Evolutionary conservation across 2,329 filamentous ascomycete species (phyloP).

Genomic region (Lachnellula occidentalis): DNA sequence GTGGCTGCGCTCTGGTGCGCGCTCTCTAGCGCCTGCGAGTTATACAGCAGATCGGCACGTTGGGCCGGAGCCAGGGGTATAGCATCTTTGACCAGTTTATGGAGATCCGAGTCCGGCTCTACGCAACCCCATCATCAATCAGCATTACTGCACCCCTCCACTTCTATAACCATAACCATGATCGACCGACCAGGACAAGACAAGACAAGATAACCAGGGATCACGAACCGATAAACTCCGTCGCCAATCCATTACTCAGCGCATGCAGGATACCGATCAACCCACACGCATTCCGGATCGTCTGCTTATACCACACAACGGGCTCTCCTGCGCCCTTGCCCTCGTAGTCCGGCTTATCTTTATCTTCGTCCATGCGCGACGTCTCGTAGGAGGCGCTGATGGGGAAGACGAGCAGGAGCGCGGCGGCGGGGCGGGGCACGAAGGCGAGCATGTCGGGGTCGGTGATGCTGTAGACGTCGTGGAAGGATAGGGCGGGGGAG

Average conservation of each 20-base stretch:
- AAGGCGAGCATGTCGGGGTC: constrained; percentile 80
- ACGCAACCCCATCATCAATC: background rate
- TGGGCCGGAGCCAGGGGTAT: constrained; percentile 60
- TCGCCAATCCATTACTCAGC: constrained; percentile 69
- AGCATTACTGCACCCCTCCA: no score
- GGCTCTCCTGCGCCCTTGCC: constrained; percentile 66
- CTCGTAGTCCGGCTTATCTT: constrained; percentile 53
- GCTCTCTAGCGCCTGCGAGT: constrained; percentile 65
- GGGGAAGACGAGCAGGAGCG: constrained; percentile 89
- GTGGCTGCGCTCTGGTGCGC: constrained; percentile 76
- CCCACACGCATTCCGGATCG: constrained; percentile 88
- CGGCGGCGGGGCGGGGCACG: constrained; percentile 81
- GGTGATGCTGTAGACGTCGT: constrained; percentile 88
- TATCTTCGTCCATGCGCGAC: constrained; percentile 70
- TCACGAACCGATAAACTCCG: constrained; percentile 66
- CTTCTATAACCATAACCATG: no score
- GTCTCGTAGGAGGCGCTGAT: constrained; percentile 74
- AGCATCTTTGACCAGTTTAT: constrained; percentile 61
- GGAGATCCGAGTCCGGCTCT: constrained; percentile 40
- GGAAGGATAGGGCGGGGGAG: constrained; percentile 67
- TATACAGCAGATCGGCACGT: constrained; percentile 71
- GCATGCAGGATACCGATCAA: constrained; percentile 84
- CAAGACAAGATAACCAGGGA: constrained; percentile 33
- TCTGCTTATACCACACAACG: constrained; percentile 92
- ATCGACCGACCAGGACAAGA: no score